phyloP scores from a whole-genome alignment of 345 rosid species.

The Luvunga scandens region DNA sequence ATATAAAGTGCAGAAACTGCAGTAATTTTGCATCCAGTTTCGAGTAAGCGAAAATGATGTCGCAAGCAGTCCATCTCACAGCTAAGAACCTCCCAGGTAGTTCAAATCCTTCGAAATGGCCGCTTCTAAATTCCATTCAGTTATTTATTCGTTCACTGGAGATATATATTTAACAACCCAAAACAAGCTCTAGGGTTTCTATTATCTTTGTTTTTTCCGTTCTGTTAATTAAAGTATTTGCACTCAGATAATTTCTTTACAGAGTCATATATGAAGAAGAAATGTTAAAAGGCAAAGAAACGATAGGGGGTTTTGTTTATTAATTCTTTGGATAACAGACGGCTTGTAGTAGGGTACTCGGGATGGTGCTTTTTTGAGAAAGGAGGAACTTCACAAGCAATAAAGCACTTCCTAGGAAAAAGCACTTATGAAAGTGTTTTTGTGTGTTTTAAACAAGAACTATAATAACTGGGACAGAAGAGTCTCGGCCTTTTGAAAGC shows the following conservation, averaged over 20 bases:
- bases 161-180: background rate
- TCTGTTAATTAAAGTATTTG: background rate
- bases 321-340: background rate
- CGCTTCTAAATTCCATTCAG: background rate
- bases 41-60: slow-evolving; percentile 15
- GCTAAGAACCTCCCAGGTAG: slow-evolving; percentile 30
- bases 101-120: background rate
- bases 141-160: background rate
- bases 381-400: too few species aligned
- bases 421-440: background rate
- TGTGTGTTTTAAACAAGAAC: background rate
- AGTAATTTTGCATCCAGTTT: background rate
- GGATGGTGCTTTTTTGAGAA: too few species aligned
- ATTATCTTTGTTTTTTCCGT: background rate
- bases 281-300: background rate
- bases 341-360: background rate
- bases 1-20: background rate
- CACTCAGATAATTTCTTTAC: background rate
- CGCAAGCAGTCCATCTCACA: slow-evolving; percentile 28
- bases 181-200: background rate
- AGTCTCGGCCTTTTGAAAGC: background rate
- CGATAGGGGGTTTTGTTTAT: background rate
- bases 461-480: background rate
- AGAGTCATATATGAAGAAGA: background rate
- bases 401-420: background rate